Base-by-base conservation (phyloP, 2,329 filamentous ascomycete species). In the Botrytis elliptica region DNA sequence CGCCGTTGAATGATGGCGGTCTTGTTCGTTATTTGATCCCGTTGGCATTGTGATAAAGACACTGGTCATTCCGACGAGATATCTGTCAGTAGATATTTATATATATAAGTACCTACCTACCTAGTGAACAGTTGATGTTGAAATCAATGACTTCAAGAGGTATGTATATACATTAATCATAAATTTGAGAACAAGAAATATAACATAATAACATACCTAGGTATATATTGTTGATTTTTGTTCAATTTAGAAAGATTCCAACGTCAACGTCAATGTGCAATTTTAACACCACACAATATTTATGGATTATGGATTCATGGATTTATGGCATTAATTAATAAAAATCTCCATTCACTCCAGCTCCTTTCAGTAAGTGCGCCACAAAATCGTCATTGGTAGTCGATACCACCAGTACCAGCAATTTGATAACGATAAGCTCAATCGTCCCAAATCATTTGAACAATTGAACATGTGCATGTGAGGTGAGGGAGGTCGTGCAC, bases 371-470 rank as follows among this genome's bases (percentile, higher is more conserved):
- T 42, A n/a, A 59, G 14, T 63, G 60, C 60, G 38, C 60, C 60
- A 63, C 36, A n/a, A 40, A 22, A n/a, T 62, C 59, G 59, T 62
- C 59, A 62, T 62, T 62, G 59, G 40, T 40, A 22, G 12, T 29
- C 14, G 5, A 12, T n/a, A 42, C 40, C 14, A 12, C 2, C 4
- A 22, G 4, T n/a, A 52, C 25, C 25, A 55, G 36, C 18, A 16
- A n/a, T n/a, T n/a, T n/a, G 60, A 63, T 63, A 63, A 63, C 52
- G 60, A 63, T 63, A 63, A 63, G 60, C 14, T 36, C 29, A 36
- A 59, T 57, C 52, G 55, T 59, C 29, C 29, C 6, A 59, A 44
- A 44, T 44, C 20, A 40, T 8, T 40, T n/a, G 22, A 25, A 8
- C 22, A 40, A 25, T 62, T 40, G 59, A 62, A 25, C 22, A 62